phyloP scores from a whole-genome alignment of 139 green algal species.

The Ulvella scutata region DNA sequence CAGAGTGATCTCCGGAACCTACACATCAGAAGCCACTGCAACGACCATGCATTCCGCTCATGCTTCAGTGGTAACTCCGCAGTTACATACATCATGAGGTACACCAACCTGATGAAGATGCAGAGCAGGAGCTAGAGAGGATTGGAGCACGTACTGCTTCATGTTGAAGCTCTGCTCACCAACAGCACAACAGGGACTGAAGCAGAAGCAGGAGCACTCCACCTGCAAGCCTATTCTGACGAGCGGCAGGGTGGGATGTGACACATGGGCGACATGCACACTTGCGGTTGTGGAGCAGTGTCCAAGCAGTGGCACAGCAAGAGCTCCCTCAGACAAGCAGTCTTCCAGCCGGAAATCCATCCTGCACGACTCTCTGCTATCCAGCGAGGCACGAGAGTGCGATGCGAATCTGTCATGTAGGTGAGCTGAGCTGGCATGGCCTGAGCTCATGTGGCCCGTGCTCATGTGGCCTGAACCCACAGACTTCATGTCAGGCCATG shows the following conservation, averaged over 20 bases:
- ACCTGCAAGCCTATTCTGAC: not conserved
- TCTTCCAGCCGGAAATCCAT: too few species aligned
- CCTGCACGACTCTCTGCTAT: too few species aligned
- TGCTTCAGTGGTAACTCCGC: conserved; percentile 18
- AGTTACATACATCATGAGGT: conserved; percentile 11
- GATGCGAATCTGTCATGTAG: not conserved
- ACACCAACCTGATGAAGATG: conserved; percentile 15
- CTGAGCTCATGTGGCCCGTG: too few species aligned
- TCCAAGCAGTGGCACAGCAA: not conserved
- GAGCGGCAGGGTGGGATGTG: not conserved
- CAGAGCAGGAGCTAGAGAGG: too few species aligned
- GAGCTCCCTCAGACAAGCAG: too few species aligned
- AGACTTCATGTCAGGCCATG: conserved; percentile 10
- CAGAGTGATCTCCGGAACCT: conserved; percentile 7
- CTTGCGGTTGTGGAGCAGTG: not conserved
- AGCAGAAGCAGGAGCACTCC: too few species aligned
- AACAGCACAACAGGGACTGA: too few species aligned
- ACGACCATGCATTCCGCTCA: too few species aligned
- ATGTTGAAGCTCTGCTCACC: too few species aligned
- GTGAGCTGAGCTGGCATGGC: not conserved
- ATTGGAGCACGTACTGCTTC: too few species aligned
- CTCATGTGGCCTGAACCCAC: conserved; percentile 7
- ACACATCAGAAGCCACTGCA: too few species aligned
- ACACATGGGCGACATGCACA: not conserved
- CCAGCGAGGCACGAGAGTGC: too few species aligned